phyloP scores from a whole-genome alignment of 2,329 filamentous ascomycete species.

The Tolypocladium ovalisporum region DNA sequence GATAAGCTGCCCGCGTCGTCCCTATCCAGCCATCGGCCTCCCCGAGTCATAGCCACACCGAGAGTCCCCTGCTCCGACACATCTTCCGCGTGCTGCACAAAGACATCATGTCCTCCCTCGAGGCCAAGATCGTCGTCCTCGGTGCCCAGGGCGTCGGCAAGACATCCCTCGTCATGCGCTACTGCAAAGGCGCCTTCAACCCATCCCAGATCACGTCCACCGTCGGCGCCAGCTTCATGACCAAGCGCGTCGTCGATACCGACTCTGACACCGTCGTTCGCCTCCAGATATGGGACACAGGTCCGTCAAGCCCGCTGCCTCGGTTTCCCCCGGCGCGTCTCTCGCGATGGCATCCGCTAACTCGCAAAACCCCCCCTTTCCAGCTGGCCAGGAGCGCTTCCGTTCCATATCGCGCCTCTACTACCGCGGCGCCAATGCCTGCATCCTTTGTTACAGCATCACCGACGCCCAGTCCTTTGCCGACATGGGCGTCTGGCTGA shows the following conservation, averaged over 20 bases:
- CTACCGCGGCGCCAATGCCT: slow-evolving; percentile 90
- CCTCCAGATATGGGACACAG: slow-evolving; percentile 95
- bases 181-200: slow-evolving; percentile 61
- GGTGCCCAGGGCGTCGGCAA: slow-evolving; percentile 73
- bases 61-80: background rate
- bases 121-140: slow-evolving; percentile 74
- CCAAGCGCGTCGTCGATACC: slow-evolving; percentile 69
- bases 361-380: background rate
- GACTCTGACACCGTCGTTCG: slow-evolving; percentile 79
- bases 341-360: background rate
- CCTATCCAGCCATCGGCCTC: background rate
- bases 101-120: slow-evolving; percentile 47
- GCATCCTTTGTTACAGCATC: slow-evolving; percentile 90
- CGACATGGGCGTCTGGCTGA: slow-evolving; percentile 88
- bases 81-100: background rate
- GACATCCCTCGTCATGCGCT: slow-evolving; percentile 67
- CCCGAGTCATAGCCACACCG: background rate
- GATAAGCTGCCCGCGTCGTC: background rate
- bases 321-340: background rate
- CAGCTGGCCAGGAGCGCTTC: slow-evolving; percentile 86
- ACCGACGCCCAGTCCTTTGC: slow-evolving; percentile 75
- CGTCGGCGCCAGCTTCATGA: slow-evolving; percentile 71
- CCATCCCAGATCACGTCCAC: slow-evolving; percentile 56
- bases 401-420: slow-evolving; percentile 90
- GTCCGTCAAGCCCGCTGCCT: slow-evolving; percentile 20